Evolutionary conservation across 192 early-diverging fungal species (phyloP).

Genomic region (Coemansia sp.): DNA sequence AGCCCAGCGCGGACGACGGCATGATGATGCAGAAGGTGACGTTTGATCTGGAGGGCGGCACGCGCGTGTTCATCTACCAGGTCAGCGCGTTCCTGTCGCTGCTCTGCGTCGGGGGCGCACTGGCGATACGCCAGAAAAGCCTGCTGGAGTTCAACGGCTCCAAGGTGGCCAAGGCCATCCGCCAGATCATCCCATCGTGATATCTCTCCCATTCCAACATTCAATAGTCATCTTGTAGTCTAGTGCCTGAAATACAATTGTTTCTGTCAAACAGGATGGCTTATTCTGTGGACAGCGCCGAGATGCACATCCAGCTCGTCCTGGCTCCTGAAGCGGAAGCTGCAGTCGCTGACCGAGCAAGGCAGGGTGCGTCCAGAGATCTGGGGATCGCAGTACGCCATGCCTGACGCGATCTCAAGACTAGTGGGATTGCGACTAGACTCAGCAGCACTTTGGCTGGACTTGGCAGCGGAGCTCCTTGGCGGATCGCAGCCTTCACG

Average conservation of each 20-base stretch:
- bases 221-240: no score
- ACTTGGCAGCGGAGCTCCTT: not conserved
- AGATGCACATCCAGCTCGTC: conserved; percentile 32
- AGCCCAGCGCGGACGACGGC: conserved; percentile 15
- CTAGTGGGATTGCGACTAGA: conserved; percentile 12
- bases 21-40: conserved; percentile 21
- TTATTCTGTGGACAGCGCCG: conserved; percentile 23
- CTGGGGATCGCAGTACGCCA: conserved; percentile 40
- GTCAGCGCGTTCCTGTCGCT: conserved; percentile 32
- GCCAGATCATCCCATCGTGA: conserved; percentile 33
- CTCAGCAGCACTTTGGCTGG: not conserved
- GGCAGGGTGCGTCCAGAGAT: conserved; percentile 29
- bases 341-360: conserved; percentile 30
- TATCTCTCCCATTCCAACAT: no score
- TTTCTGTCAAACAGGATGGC: not conserved
- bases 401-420: conserved; percentile 41
- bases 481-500: not conserved
- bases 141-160: conserved; percentile 49
- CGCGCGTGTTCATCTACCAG: conserved; percentile 39
- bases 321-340: conserved; percentile 47
- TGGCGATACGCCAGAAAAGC: conserved; percentile 32
- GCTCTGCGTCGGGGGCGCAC: conserved; percentile 32
- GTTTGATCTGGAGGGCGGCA: conserved; percentile 24
- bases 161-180: conserved; percentile 51
- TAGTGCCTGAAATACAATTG: not conserved